A percentile compares a stretch with the other conserved stretches of the same genome.
These are phyloP conservation scores for Aspergillus ustus DNA, from an alignment of 2,329 filamentous ascomycete genomes.

Conservation along the genomic window DNA sequence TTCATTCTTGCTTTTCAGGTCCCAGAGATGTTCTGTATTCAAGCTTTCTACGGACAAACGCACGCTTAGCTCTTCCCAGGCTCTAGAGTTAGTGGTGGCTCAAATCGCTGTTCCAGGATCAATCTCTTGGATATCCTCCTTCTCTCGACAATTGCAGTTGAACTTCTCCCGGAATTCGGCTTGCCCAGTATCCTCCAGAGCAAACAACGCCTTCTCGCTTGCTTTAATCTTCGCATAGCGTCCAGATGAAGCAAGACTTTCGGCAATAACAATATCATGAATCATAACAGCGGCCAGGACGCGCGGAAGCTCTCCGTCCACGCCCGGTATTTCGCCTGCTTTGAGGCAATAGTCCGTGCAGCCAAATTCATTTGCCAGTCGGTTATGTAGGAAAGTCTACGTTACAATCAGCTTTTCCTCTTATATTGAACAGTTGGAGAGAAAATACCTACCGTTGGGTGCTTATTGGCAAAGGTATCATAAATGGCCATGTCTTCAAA, in stretches of 20 bases:
- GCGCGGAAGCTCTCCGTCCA: slow-evolving; percentile 51
- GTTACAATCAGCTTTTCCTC: slow-evolving; percentile 7
- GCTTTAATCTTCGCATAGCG: slow-evolving; percentile 72
- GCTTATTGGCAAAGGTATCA: slow-evolving; percentile 82
- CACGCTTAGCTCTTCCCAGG: neutral
- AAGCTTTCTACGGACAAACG: neutral
- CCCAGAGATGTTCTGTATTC: neutral
- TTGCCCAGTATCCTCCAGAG: slow-evolving; percentile 55
- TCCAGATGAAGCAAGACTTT: slow-evolving; percentile 64
- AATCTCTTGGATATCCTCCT: slow-evolving; percentile 12
- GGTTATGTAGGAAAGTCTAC: slow-evolving; percentile 68
- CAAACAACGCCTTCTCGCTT: slow-evolving; percentile 45
- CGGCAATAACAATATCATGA: slow-evolving; percentile 70
- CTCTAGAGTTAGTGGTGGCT: neutral
- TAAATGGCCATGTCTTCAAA: slow-evolving; percentile 88
- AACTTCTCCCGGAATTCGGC: slow-evolving; percentile 65
- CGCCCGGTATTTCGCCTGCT: slow-evolving; percentile 48
- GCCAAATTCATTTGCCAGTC: slow-evolving; percentile 66
- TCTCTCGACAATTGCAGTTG: slow-evolving; percentile 64
- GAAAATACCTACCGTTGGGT: slow-evolving; percentile 65
- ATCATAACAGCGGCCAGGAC: slow-evolving; percentile 76
- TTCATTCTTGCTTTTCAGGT: neutral
- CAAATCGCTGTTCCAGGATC: slow-evolving; percentile 38
- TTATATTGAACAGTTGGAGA: neutral
- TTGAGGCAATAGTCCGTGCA: slow-evolving; percentile 64